phyloP scores from a whole-genome alignment of 1,284 basidiomycete genomes.

The Ustilago trichophora region DNA sequence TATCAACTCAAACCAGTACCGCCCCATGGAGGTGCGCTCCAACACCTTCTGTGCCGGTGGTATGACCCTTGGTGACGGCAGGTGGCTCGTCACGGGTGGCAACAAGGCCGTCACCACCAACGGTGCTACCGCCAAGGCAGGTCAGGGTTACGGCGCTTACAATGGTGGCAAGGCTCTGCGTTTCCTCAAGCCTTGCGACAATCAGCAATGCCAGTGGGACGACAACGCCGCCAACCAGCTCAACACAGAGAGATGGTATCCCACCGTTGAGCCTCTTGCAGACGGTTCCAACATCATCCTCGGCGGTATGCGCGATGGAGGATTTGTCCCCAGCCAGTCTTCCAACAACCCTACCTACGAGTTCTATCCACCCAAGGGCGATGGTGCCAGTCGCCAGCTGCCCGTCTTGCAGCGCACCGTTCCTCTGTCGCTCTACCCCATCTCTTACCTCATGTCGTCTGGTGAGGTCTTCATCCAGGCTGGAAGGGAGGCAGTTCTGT shows the following conservation, averaged over 20 bases:
- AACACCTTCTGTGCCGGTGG: constrained; percentile 67
- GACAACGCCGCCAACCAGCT: constrained; percentile 35
- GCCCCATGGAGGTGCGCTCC: constrained; percentile 61
- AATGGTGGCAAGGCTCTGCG: constrained; percentile 42
- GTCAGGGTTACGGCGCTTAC: constrained; percentile 33
- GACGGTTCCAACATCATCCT: constrained; percentile 41
- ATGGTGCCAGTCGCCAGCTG: constrained; percentile 37
- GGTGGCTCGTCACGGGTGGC: constrained; percentile 63
- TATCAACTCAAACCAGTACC: constrained; percentile 43
- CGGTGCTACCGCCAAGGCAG: constrained; percentile 24
- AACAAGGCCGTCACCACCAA: constrained; percentile 59
- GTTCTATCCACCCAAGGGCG: constrained; percentile 37
- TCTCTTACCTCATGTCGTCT: constrained; percentile 55
- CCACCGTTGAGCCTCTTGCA: constrained; percentile 40
- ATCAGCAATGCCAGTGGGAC: constrained; percentile 13
- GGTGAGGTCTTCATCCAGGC: constrained; percentile 58
- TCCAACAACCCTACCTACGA: constrained; percentile 48
- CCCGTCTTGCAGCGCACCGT: constrained; percentile 33
- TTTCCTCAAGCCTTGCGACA: constrained; percentile 39
- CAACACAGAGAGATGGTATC: constrained; percentile 44
- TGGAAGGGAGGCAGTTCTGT: constrained; percentile 38
- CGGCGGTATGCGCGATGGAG: constrained; percentile 38
- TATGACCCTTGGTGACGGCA: constrained; percentile 62
- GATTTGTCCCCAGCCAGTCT: constrained; percentile 27
- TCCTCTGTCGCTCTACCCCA: constrained; percentile 56